Evolutionary conservation across 2,329 filamentous ascomycete genomes (phyloP), one percentile per base, ranked within the genome.

Genomic region (Ciborinia camelliae): DNA sequence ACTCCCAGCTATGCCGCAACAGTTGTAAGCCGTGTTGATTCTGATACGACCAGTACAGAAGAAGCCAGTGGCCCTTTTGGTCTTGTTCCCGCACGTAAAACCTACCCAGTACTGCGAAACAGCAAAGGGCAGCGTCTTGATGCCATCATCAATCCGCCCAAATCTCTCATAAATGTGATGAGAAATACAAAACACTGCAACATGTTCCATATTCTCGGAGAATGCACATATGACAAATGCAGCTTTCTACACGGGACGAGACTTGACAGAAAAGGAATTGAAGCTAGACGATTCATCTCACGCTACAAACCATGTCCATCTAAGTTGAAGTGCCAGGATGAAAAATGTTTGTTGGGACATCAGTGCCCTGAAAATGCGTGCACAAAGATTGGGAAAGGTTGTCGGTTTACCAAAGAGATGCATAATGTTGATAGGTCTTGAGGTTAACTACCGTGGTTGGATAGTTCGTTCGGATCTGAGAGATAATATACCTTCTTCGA

Each of bases 91-190:
- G 26, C n/a, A 41, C 30, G 32, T 26, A 61, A 10, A 10, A 30
- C 20, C 26, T 45, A 45, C 41, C 10, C 28, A 23, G 26, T 57
- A 48, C 45, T 62, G 30, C 55, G 39, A 32, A 65, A 65, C 50
- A 52, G 62, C 26, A 68, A 51, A 28, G 66, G 66, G 23, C 65
- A 66, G 45, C 66, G 66, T 48, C 28, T 68, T 53, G 66, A 68
- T 59, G 30, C 60, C 30, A 15, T 64, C 30, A 41, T 68, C 51
- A 58, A 15, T 20, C 66, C 66, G 28, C 59, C 59, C 9, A 43
- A 47, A 45, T 32, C 64, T 30, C 61, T 68, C 23, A 45, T 68
- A 18, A 65, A 18, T 32, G 28, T 65, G 45, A 55, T 63, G 47
- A 35, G 50, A 23, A 57, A 28, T 28, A 45, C 28, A 9, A 57